phyloP scores from a whole-genome alignment of 257 asterid genomes.

The Catharanthus roseus region DNA sequence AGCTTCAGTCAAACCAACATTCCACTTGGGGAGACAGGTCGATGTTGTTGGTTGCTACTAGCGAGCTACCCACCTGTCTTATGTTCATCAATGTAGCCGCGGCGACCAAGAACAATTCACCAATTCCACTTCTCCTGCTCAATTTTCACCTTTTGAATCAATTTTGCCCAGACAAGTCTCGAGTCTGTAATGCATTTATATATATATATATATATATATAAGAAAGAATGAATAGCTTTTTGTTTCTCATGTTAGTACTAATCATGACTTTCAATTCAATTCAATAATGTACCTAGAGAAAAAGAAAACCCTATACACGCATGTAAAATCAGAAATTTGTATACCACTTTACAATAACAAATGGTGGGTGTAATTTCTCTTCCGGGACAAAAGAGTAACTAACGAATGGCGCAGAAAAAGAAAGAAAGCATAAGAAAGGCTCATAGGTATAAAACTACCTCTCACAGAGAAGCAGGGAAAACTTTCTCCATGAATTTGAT shows the following conservation, averaged over 20 bases:
- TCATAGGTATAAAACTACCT: not conserved
- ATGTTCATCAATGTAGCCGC: not conserved
- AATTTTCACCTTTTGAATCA: no score
- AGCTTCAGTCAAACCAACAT: not conserved
- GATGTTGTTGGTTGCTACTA: no score
- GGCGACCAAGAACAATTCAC: no score
- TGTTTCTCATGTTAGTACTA: not conserved
- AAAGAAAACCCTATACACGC: not conserved
- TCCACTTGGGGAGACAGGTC: not conserved
- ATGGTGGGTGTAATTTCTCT: not conserved
- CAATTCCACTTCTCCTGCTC: no score
- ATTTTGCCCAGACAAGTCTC: not conserved
- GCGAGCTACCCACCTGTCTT: no score
- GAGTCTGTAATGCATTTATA: no score
- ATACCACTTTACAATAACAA: not conserved
- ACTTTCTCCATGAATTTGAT: slow-evolving; percentile 55
- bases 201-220: not conserved
- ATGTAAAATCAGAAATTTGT: not conserved
- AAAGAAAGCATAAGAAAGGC: slow-evolving; percentile 1
- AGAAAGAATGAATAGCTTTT: not conserved
- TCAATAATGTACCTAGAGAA: not conserved
- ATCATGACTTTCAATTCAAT: not conserved
- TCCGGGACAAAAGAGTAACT: not conserved
- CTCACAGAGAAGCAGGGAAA: slow-evolving; percentile 50
- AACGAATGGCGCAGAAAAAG: not conserved